phyloP scores from a whole-genome alignment of 495 filamentous ascomycete species.

The Penicillium lagena region DNA sequence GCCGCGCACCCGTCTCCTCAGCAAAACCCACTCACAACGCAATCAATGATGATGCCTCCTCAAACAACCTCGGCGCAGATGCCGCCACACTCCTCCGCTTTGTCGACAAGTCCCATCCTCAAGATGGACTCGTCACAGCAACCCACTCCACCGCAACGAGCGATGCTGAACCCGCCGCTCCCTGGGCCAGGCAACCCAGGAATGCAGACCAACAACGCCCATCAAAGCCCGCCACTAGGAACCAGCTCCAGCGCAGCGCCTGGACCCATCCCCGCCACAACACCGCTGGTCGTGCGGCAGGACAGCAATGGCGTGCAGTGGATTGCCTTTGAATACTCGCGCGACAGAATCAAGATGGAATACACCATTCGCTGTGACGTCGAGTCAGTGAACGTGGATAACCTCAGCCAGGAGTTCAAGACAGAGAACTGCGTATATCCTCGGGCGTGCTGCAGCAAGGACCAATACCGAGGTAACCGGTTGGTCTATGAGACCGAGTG shows the following conservation, averaged over 20 bases:
- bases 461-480: slow-evolving; percentile 91
- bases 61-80: slow-evolving; percentile 52
- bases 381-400: slow-evolving; percentile 89
- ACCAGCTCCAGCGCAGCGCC: slow-evolving; percentile 86
- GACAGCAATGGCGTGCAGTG: slow-evolving; percentile 97
- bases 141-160: slow-evolving; percentile 28
- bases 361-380: slow-evolving; percentile 98
- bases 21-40: slow-evolving; percentile 55
- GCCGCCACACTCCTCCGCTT: slow-evolving; percentile 41
- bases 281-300: slow-evolving; percentile 87
- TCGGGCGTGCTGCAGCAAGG: slow-evolving; percentile 88
- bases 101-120: slow-evolving; percentile 30
- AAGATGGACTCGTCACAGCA: slow-evolving; percentile 43
- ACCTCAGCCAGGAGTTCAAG: slow-evolving; percentile 82
- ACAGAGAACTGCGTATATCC: slow-evolving; percentile 98
- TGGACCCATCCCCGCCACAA: slow-evolving; percentile 98
- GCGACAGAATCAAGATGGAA: slow-evolving; percentile 98
- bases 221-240: slow-evolving; percentile 32
- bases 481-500: slow-evolving; percentile 97
- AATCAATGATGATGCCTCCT: slow-evolving; percentile 64
- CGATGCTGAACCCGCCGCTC: slow-evolving; percentile 35
- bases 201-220: slow-evolving; percentile 46
- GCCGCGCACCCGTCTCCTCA: slow-evolving; percentile 66
- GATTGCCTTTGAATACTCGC: slow-evolving; percentile 98
- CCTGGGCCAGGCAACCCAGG: slow-evolving; percentile 43